Evolutionary conservation across 2,329 filamentous ascomycete genomes (phyloP).

Genomic region (Monosporascus ibericus): DNA sequence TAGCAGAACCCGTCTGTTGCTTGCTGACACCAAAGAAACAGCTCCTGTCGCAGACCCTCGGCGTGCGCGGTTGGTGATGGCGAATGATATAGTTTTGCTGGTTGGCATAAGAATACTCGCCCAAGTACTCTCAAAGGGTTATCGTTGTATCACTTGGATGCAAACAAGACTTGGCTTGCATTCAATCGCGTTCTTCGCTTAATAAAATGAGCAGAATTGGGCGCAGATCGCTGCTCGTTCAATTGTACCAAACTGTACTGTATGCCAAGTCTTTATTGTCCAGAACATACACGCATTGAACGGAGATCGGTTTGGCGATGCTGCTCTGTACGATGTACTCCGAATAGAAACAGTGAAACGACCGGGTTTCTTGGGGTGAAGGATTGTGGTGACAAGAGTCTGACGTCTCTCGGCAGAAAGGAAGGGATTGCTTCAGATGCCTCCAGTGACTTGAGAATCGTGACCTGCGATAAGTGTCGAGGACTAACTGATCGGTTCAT

Average conservation of each 20-base stretch:
- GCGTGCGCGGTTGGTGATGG: background rate
- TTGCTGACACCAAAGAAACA: too few species aligned
- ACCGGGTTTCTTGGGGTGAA: conserved; percentile 27
- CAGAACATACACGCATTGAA: background rate
- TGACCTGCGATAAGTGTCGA: background rate
- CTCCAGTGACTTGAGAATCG: background rate
- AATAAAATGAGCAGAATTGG: background rate
- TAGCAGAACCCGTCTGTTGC: too few species aligned
- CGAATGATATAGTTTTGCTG: background rate
- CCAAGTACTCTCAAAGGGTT: background rate
- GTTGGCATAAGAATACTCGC: background rate
- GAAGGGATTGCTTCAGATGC: conserved; percentile 11
- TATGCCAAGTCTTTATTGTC: background rate
- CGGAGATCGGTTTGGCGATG: background rate
- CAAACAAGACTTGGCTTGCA: background rate
- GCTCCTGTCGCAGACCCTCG: too few species aligned
- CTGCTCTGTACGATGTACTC: conserved; percentile 6
- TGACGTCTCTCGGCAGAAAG: conserved; percentile 7
- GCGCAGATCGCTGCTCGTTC: background rate
- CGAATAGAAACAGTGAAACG: conserved; percentile 26
- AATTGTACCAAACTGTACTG: background rate
- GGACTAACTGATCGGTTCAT: background rate
- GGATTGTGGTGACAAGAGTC: conserved; percentile 12
- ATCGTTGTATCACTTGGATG: background rate
- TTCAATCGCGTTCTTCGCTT: background rate